Evolutionary conservation across 1,284 basidiomycete species (phyloP), one percentile per base, ranked within the genome.

Genomic region (Cryptococcus jaspeensis): DNA sequence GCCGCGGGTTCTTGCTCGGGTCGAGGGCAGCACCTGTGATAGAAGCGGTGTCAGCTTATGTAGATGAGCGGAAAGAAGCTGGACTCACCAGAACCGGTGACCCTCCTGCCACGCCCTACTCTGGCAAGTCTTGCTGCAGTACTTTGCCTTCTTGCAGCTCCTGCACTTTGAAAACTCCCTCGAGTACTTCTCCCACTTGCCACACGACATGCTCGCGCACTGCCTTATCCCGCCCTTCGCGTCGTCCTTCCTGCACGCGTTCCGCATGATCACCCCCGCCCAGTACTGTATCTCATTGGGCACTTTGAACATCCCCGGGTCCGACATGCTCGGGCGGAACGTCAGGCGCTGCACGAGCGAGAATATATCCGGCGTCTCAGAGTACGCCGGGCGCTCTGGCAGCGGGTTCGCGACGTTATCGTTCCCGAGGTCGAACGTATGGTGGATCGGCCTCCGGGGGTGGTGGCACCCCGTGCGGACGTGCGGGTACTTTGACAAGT

Each of bases 211-310:
- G 74, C 97, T 96, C 5, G 96, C 96, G 81, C 95, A 99, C 76
- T 98, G 96, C 58, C 95, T 80, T 62, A 98, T 94, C 4, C 96
- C 96, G 59, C 92, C 92, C 44, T 89, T 80, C 48, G 82, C 85
- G 60, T 97, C 94, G 71, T 99, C 95, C 81, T 99, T 99, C 73
- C 95, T 82, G 78, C 95, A 99, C 7, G 96, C 95, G 73, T 99
- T 99, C 52, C 96, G 84, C 95, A 99, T 99, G 70, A 98, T 97
- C 13, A 98, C 95, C 3, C 94, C 93, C 0, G 95, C 95, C 96
- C 95, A 99, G 72, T 97, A 98, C 79, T 98, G 92, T 50, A 99
- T 96, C 76, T 98, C 94, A 22, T 83, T 82, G 0, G 93, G 92
- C 5, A 98, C 81, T 38, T 85, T 85, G 7, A 84, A 83, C 58